Evolutionary conservation across 169 alveolate genomes (phyloP).

Genomic region (Plasmodium reichenowi): DNA sequence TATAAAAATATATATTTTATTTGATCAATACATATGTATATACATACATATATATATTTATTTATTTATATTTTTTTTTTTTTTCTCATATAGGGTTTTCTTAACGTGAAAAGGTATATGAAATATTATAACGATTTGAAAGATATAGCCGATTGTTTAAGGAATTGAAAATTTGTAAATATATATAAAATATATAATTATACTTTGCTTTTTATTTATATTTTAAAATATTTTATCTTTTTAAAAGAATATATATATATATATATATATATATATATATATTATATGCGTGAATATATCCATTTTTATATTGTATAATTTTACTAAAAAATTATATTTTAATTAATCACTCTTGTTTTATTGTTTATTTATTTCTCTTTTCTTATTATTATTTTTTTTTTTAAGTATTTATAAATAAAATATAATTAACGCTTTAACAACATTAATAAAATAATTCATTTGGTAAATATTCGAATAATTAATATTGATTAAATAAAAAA

Average conservation of each 20-base stretch:
- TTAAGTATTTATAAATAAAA: too few species aligned
- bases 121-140: conserved; percentile 32
- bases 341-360: too few species aligned
- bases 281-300: background rate
- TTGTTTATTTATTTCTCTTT: too few species aligned
- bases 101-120: conserved; percentile 7
- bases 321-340: too few species aligned
- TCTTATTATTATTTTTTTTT: too few species aligned
- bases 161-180: conserved; percentile 1
- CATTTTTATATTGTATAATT: background rate
- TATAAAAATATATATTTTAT: background rate
- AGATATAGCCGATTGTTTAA: conserved; percentile 38
- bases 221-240: background rate
- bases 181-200: background rate
- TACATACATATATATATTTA: background rate
- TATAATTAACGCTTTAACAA: too few species aligned
- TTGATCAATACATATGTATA: too few species aligned
- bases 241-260: background rate
- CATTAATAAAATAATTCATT: too few species aligned
- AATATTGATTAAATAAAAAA: too few species aligned
- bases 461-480: too few species aligned
- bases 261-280: too few species aligned
- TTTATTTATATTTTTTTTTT: too few species aligned
- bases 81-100: conserved; percentile 25
- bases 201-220: background rate